Percentiles rank a stretch among this genome's conserved stretches.
phyloP scores from a whole-genome alignment of 306 rosid species.

The Canavalia ensiformis region DNA sequence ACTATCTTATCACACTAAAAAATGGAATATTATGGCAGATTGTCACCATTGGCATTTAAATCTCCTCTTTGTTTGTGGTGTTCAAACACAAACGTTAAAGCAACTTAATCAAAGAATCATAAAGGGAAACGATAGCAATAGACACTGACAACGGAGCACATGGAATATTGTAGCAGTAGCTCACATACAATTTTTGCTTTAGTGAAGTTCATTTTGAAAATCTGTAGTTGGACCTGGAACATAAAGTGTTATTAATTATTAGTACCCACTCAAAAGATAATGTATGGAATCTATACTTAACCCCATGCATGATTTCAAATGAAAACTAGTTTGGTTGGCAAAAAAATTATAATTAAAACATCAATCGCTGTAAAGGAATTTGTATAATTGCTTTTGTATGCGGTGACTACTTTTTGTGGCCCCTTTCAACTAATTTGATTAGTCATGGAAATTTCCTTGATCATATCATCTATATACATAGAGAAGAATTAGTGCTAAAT shows the following conservation, averaged over 20 bases:
- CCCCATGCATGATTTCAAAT: slow-evolving; percentile 55
- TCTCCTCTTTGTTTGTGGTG: background rate
- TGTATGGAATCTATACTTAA: slow-evolving; percentile 46
- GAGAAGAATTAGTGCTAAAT: slow-evolving; percentile 35
- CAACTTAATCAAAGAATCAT: background rate
- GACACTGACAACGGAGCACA: slow-evolving; percentile 38
- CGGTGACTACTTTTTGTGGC: slow-evolving; percentile 48
- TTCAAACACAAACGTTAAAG: slow-evolving; percentile 25
- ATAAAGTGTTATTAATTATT: slow-evolving; percentile 38
- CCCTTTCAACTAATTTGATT: slow-evolving; percentile 56
- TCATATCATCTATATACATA: slow-evolving; percentile 41
- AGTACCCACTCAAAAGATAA: slow-evolving; percentile 44
- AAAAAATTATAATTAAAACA: slow-evolving; percentile 59
- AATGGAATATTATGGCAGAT: slow-evolving; percentile 17
- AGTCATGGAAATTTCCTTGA: slow-evolving; percentile 49
- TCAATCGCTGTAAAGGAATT: slow-evolving; percentile 69
- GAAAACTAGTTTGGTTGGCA: slow-evolving; percentile 51
- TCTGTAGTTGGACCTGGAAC: slow-evolving; percentile 34
- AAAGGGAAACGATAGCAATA: background rate
- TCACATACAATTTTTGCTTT: slow-evolving; percentile 20
- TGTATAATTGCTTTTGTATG: slow-evolving; percentile 35
- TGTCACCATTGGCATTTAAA: slow-evolving; percentile 26
- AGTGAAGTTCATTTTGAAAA: slow-evolving; percentile 40
- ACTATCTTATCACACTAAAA: background rate
- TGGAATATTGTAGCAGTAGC: slow-evolving; percentile 40